A percentile compares a stretch with the other conserved stretches of the same genome.
Conservation (phyloP, 441 rosid species). For the Isatis lusitanica region DNA sequence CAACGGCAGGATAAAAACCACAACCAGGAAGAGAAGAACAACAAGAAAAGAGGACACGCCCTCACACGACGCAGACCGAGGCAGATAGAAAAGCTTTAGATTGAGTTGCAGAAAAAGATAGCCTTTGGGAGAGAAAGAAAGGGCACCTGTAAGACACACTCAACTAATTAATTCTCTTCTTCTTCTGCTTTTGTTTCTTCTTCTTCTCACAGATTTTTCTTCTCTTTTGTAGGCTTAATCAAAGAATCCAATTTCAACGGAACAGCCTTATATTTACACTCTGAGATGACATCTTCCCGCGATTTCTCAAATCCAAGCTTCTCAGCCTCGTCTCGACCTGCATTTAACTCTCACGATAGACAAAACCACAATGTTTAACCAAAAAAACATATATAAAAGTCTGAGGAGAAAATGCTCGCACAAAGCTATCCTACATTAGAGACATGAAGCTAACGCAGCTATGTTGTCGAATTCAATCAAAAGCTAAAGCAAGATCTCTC, state of each 20-base stretch:
- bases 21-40: too few relatives aligned
- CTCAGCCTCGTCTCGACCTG: constrained; percentile 55
- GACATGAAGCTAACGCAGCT: background rate
- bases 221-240: too few relatives aligned
- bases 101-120: too few relatives aligned
- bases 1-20: too few relatives aligned
- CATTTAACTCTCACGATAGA: constrained; percentile 36
- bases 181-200: too few relatives aligned
- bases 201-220: too few relatives aligned
- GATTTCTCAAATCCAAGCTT: constrained; percentile 79
- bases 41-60: too few relatives aligned
- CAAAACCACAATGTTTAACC: background rate
- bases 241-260: constrained; percentile 17
- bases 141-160: too few relatives aligned
- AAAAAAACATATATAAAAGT: background rate
- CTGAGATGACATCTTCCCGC: constrained; percentile 69
- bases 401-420: background rate
- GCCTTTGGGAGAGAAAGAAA: too few relatives aligned
- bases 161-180: too few relatives aligned
- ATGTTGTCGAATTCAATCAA: background rate
- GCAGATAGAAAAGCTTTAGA: too few relatives aligned
- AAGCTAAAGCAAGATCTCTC: background rate
- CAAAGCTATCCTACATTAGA: background rate
- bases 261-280: constrained; percentile 81
- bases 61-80: too few relatives aligned